Evolutionary conservation across 2,329 filamentous ascomycete species (phyloP).

Genomic region (Xylariaceae sp.): DNA sequence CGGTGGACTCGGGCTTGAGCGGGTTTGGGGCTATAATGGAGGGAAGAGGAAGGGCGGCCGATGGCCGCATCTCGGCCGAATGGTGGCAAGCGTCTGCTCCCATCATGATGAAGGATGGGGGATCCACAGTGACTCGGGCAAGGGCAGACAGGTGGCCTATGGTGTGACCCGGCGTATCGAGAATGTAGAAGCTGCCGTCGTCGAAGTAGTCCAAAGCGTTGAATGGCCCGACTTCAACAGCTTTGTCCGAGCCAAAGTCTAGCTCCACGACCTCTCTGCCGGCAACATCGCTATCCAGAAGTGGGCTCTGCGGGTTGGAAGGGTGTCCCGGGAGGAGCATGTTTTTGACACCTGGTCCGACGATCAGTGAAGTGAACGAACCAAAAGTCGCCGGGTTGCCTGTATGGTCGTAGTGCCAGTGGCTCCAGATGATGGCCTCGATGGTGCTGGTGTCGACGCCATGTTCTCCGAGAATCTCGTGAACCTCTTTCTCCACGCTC

Average conservation of each 20-base stretch:
- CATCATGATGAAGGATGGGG: conserved; percentile 38
- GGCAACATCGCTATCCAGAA: conserved; percentile 22
- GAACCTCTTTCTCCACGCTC: conserved; percentile 1
- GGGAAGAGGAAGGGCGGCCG: neutral
- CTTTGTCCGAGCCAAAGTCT: conserved; percentile 7
- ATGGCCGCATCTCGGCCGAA: too few species aligned
- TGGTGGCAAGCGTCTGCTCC: conserved; percentile 42
- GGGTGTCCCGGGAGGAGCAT: conserved; percentile 17
- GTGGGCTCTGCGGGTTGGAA: conserved; percentile 8
- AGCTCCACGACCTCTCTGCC: conserved; percentile 26
- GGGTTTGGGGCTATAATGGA: neutral
- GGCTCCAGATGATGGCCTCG: conserved; percentile 37
- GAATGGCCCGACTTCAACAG: conserved; percentile 21
- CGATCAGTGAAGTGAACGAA: conserved; percentile 40
- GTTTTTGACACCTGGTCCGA: conserved; percentile 27
- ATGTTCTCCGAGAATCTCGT: neutral
- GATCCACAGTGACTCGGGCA: conserved; percentile 32
- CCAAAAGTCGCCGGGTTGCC: conserved; percentile 44
- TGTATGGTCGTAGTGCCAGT: conserved; percentile 47
- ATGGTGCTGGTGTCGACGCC: conserved; percentile 12
- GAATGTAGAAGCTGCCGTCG: conserved; percentile 34
- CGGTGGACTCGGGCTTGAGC: too few species aligned
- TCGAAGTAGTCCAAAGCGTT: conserved; percentile 33
- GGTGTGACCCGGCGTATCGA: conserved; percentile 33
- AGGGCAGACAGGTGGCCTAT: conserved; percentile 35